Evolutionary conservation across 345 rosid genomes (phyloP).

Genomic region (Aquilaria sinensis): DNA sequence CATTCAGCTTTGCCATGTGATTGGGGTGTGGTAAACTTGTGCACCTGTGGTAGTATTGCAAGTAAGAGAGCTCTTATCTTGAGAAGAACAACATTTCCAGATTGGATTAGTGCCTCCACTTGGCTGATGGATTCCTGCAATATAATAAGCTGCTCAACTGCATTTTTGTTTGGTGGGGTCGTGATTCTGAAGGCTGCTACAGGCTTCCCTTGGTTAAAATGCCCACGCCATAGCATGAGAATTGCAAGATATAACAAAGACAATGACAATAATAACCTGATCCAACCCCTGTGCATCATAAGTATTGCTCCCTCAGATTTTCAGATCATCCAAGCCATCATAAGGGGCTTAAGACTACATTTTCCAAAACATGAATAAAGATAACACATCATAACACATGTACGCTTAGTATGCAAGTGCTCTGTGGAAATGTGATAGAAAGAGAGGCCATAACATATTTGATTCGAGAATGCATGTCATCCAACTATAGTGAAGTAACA

Average conservation of each 20-base stretch:
- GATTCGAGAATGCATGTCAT: too few species aligned
- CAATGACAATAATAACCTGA: conserved; percentile 49
- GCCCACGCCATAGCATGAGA: conserved; percentile 60
- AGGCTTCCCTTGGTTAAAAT: conserved; percentile 42
- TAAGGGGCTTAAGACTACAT: not conserved
- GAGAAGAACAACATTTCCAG: conserved; percentile 69
- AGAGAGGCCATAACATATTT: too few species aligned
- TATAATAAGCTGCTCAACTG: conserved; percentile 84
- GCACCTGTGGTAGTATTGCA: conserved; percentile 76
- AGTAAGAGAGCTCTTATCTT: conserved; percentile 84
- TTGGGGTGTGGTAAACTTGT: conserved; percentile 7
- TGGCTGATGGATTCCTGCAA: conserved; percentile 74
- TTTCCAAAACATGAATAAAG: too few species aligned
- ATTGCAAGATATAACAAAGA: conserved; percentile 41
- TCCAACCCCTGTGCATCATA: conserved; percentile 62
- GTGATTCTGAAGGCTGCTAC: conserved; percentile 54
- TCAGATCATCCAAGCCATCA: conserved; percentile 1
- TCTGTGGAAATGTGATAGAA: too few species aligned
- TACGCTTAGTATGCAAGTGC: too few species aligned
- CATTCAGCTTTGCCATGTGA: too few species aligned
- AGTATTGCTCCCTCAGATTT: conserved; percentile 11
- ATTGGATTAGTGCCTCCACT: conserved; percentile 66
- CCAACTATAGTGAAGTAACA: too few species aligned
- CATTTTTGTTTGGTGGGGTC: conserved; percentile 67
- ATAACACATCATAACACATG: too few species aligned